phyloP scores from a whole-genome alignment of 441 rosid species.

The Euphorbia corollata region DNA sequence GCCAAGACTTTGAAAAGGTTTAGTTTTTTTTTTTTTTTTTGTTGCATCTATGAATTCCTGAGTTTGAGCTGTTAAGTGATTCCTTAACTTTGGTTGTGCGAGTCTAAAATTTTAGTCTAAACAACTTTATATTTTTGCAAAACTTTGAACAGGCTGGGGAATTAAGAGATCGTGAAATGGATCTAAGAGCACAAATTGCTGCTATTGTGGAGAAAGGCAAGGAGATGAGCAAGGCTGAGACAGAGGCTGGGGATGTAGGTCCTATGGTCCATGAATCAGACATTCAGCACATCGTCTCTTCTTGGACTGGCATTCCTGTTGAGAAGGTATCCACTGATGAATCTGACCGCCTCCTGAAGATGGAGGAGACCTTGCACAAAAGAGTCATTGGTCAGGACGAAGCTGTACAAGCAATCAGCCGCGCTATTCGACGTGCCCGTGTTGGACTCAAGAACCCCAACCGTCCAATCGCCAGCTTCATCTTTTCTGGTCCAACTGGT shows the following conservation, averaged over 20 bases:
- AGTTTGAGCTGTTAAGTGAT: too few relatives aligned
- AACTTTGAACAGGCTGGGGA: constrained; percentile 71
- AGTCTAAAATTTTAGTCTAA: neutral
- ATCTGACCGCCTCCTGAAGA: constrained; percentile 85
- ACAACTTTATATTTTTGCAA: neutral
- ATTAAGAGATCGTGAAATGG: constrained; percentile 88
- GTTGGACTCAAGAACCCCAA: constrained; percentile 97
- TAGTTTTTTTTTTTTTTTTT: too few relatives aligned
- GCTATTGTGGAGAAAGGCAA: constrained; percentile 83
- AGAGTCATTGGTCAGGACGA: constrained; percentile 96
- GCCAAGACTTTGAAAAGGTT: constrained; percentile 98
- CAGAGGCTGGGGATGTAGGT: constrained; percentile 80
- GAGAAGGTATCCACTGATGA: constrained; percentile 94
- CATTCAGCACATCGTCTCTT: constrained; percentile 86
- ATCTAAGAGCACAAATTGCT: constrained; percentile 78
- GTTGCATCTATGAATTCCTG: too few relatives aligned
- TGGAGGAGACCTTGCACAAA: constrained; percentile 92
- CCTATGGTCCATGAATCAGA: constrained; percentile 76
- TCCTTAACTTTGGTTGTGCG: neutral
- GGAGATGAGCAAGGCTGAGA: constrained; percentile 92
- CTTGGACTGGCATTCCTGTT: constrained; percentile 98
- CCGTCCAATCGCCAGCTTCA: constrained; percentile 93
- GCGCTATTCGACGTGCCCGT: constrained; percentile 94
- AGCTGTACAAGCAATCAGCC: constrained; percentile 89
- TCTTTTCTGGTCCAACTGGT: constrained; percentile 99